Evolutionary conservation across 1,139 yeast genomes (phyloP), one percentile per base, ranked within the genome.

Genomic region (Hyphopichia burtonii): DNA sequence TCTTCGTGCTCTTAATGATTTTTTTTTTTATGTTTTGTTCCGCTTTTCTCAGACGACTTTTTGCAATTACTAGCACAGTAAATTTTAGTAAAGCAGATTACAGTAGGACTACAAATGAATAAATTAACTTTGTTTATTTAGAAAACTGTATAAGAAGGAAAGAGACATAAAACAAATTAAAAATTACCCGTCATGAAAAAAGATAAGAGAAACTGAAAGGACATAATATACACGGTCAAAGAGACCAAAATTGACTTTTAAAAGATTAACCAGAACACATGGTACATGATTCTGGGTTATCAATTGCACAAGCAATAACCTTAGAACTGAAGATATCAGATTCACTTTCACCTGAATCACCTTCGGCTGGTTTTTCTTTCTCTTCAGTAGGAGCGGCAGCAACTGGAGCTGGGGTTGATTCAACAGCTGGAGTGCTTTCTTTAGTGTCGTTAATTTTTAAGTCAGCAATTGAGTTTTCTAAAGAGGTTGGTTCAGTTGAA

Each of bases 241-340:
- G n/a, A n/a, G 36, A 17, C 36, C 25, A 33, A 33, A 34, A 15
- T 12, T 6, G 36, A 7, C 7, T 25, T 25, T 25, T 25, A 11
- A 5, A 4, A 17, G 25, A 10, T 68, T 74, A 93, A 74, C 98
- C 98, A 49, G 98, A 91, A 76, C 99, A 93, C 99, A 93, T 93
- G 62, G 93, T 93, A 71, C 99, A 93, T 38, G 98, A 82, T 68
- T 88, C 98, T 46, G 97, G 97, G 72, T 93, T 93, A 65, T 86
- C 83, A 65, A 93, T 90, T 43, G 98, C 96, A 75, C 99, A 93
- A 34, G 97, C 96, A 68, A 93, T 81, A 35, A 86, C 98, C 70
- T 90, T 84, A 28, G 96, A 86, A 65, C 93, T 89, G 78, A 76
- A 93, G 57, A 93, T 93, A 61, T 93, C 96, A 47, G 65, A 68